Base-by-base conservation (phyloP, 1,139 yeast genomes). In the Candida sp. region DNA sequence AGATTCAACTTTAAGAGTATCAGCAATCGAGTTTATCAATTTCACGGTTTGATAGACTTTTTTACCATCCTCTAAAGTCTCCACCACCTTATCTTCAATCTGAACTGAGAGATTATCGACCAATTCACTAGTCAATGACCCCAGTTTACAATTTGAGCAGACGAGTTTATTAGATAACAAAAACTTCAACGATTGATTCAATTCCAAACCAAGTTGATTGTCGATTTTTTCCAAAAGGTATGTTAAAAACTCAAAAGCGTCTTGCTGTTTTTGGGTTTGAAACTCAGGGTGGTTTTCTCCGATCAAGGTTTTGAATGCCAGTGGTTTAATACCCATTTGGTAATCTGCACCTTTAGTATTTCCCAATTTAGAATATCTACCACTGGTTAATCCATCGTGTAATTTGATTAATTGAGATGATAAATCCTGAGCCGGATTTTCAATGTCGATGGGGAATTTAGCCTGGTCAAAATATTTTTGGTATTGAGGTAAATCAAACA, bases 261-360 rank as follows among this genome's bases (percentile, higher is more conserved):
- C 99, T 61, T 93, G 99, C 58, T 93, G 99, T 54, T 82, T 80
- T 75, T 84, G 87, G 0, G 96, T 84, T 39, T 84, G 75, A 56
- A 93, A 93, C 57, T 93, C 99, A 12, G 75, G 73, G 61, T 93
- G 95, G 36, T 81, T 81, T 43, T 77, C 77, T 1, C 97, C 97
- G 44, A 95, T 72, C 23, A 89, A 68, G 4, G 78, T 68, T 60
- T 91, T 93, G 63, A 93, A 84, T 46, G 84, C 75, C 1, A 80
- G 70, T 1, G 97, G 97, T 43, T 81, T 79, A 23, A 93, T 75
- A 4, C 98, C 98, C 35, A 70, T 58, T 57, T 89, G 95, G 57
- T 84, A 87, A 21, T 71, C 75, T 9, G 76, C 79, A 8, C 72
- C 74, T 41, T 69, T 66, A 15, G 60, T 60, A 9, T 32, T 32